Base-by-base conservation (phyloP, 805 yeast species). In the Zygosaccharomyces siamensis region DNA sequence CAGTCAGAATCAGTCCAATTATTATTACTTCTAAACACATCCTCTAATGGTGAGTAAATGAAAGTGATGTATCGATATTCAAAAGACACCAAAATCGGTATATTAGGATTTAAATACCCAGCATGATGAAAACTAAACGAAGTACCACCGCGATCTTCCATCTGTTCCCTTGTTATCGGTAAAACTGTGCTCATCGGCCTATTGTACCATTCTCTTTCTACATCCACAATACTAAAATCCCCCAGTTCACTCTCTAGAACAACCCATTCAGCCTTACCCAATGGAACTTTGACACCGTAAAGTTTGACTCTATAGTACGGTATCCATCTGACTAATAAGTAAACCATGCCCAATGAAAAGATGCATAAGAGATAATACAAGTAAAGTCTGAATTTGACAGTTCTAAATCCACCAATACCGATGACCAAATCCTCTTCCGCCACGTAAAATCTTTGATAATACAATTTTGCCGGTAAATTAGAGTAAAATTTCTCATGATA, bases 371-470 rank as follows among this genome's bases (percentile, higher is more conserved):
- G 11, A 51, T 78, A 76, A 62, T 83, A 89, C 0, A 76, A 12
- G 0, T 70, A 35, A 4, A 68, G 59, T 52, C 81, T 78, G 55
- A 74, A 46, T 42, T 61, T 61, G 10, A 83, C 77, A 12, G 82
- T 78, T 46, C 67, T 67, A 66, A 87, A 93, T 4, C 98, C 98
- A 0, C 97, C 99, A 53, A 93, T 86, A 52, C 96, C 97, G 51
- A 93, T 79, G 10, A 92, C 92, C 60, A 93, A 72, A 71, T 93
- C 99, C 64, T 93, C 99, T 65, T 93, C 98, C 0, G 97, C 90
- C 52, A 93, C 78, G 66, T 92, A 93, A 66, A 86, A 89, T 49
- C 97, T 75, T 68, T 93, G 99, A 55, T 74, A 76, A 47, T 71
- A 71, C 43, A 75, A 66, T 10, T 55, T 66, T 0, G 86, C 75